Percentiles rank a stretch among this genome's conserved stretches.
Conservation (phyloP, 2,329 filamentous ascomycete genomes). For the Paecilomyces variotii region DNA sequence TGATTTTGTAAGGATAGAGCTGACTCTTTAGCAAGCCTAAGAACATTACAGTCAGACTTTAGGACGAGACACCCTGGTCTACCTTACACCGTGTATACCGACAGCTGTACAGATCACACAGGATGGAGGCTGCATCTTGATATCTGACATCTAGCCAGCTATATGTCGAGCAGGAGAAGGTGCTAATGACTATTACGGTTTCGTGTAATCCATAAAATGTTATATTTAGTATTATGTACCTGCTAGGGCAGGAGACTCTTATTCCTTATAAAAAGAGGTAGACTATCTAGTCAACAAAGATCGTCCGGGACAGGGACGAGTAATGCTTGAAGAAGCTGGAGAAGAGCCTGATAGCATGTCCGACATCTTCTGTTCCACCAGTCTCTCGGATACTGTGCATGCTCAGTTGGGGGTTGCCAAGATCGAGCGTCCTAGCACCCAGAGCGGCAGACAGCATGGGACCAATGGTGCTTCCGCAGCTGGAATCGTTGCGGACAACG, state of each 20-base stretch:
- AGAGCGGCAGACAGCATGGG: constrained; percentile 88
- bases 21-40: too few relatives aligned
- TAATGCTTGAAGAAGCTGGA: constrained; percentile 80
- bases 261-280: constrained; percentile 6
- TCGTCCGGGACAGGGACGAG: constrained; percentile 71
- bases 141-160: too few relatives aligned
- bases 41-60: too few relatives aligned
- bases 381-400: constrained; percentile 98
- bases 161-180: too few relatives aligned
- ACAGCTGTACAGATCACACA: too few relatives aligned
- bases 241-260: background rate
- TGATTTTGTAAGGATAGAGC: too few relatives aligned
- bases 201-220: too few relatives aligned
- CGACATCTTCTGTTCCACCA: constrained; percentile 78
- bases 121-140: too few relatives aligned
- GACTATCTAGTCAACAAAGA: constrained; percentile 63
- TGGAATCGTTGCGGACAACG: constrained; percentile 90
- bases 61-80: too few relatives aligned
- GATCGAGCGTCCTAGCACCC: constrained; percentile 79
- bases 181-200: too few relatives aligned
- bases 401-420: constrained; percentile 87
- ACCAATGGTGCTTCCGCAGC: constrained; percentile 92
- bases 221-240: background rate
- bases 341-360: constrained; percentile 77
- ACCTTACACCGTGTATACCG: too few relatives aligned